Base-by-base conservation (phyloP, 805 yeast species). In the Yarrowia bubula region DNA sequence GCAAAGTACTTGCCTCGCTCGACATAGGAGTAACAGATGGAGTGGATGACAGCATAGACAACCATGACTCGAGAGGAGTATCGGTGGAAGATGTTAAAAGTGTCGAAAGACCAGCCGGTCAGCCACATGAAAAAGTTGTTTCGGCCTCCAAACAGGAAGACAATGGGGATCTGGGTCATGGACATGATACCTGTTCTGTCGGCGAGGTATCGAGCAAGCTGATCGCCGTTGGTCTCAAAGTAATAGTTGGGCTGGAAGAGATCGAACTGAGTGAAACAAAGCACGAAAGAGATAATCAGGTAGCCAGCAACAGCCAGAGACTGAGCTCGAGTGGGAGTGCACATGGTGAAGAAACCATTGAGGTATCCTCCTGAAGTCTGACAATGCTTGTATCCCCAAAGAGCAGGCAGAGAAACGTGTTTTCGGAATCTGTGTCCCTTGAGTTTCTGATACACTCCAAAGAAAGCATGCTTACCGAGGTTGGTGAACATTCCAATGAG, bases 41-140 rank as follows among this genome's bases (percentile, higher is more conserved):
- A 65, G 65, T 74, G 77, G 8, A 72, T 66, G 5, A 73, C 6
- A 8, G 71, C 67, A 55, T 69, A 65, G 13, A 70, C 38, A 0
- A 70, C 67, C 53, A 66, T 68, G 28, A 67, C 62, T 33, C 75
- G 64, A 2, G 74, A 72, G 3, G 69, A 60, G 75, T 76, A 74
- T 8, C 75, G 66, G 75, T 90, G 96, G 70, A 81, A 84, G 31
- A 80, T 75, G 69, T 85, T 79, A 75, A 89, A 88, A 0, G 87
- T 80, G 14, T 85, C 75, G 69, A 82, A 86, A 0, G 85, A 74
- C 78, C 88, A 80, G 1, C 92, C 90, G 0, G 92, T 82, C 8
- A 87, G 64, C 70, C 75, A 75, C 67, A 82, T 82, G 69, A 89
- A 76, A 17, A 89, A 84, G 72, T 88, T 89, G 72, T 89, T 89